phyloP scores from a whole-genome alignment of 2,329 filamentous ascomycete species.

The Botrytis medusae region DNA sequence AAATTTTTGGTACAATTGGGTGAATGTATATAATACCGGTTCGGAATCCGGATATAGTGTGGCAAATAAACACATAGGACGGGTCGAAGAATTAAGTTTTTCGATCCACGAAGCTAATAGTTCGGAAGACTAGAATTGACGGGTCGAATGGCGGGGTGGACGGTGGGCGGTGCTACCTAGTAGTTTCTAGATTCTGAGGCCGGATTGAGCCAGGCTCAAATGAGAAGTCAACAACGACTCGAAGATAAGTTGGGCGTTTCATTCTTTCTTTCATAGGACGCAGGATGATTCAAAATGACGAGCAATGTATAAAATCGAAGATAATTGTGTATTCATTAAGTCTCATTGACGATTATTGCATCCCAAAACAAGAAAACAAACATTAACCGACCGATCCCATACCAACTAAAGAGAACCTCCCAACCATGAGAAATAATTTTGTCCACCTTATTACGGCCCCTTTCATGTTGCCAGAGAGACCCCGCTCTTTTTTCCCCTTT shows the following conservation, averaged over 20 bases:
- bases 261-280: neutral
- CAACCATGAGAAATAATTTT: neutral
- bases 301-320: neutral
- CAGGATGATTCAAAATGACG: neutral
- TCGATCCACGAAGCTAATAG: neutral
- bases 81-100: neutral
- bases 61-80: neutral
- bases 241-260: neutral
- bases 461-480: neutral
- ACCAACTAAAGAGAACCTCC: neutral
- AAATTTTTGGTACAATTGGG: neutral
- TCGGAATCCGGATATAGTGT: neutral
- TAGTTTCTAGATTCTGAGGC: neutral
- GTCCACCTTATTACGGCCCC: neutral
- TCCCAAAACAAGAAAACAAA: neutral
- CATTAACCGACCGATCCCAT: neutral
- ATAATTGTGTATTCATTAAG: neutral
- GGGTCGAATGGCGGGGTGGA: neutral
- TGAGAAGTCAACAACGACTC: neutral
- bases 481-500: neutral
- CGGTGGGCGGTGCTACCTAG: neutral
- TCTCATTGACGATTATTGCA: neutral
- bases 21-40: too few species aligned
- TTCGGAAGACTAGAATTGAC: neutral
- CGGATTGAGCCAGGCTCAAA: neutral